A percentile compares a stretch with the other conserved stretches of the same genome.
Evolutionary conservation across 345 rosid species (phyloP).

Genomic region (Durio zibethinus): DNA sequence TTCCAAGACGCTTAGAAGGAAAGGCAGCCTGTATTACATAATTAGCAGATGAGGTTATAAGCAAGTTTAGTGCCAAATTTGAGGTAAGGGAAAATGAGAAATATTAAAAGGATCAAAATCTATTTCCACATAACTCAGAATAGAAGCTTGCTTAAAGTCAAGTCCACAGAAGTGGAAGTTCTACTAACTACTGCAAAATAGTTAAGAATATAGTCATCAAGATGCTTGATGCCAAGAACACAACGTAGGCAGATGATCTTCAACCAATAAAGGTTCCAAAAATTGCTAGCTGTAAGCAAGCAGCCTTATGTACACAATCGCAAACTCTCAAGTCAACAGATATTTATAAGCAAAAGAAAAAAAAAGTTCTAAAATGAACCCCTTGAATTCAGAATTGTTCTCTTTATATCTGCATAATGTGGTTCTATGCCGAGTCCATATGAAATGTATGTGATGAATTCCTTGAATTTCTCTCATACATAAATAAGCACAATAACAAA

Average conservation of each 20-base stretch:
- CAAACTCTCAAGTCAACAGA: background rate
- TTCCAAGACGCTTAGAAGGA: conserved; percentile 37
- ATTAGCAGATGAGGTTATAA: background rate
- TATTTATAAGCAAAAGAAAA: background rate
- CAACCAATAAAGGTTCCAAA: background rate
- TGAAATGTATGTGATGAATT: background rate
- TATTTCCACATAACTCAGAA: background rate
- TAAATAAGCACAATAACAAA: conserved; percentile 16
- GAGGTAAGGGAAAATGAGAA: background rate
- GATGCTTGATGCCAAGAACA: background rate
- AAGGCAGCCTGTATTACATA: conserved; percentile 38
- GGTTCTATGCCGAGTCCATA: background rate
- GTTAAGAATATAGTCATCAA: background rate
- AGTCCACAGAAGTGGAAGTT: conserved; percentile 3
- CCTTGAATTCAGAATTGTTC: background rate
- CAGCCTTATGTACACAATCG: background rate
- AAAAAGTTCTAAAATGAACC: background rate
- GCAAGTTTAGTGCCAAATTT: background rate
- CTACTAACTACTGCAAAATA: background rate
- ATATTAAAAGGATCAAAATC: background rate
- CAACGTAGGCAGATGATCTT: background rate
- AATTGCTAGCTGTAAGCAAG: background rate
- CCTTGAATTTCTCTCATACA: background rate
- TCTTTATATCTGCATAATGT: background rate
- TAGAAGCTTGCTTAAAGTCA: conserved; percentile 2